These are phyloP conservation scores for Xylariales sp. DNA, from an alignment of 2,329 filamentous ascomycete species.

Conservation along the genomic window DNA sequence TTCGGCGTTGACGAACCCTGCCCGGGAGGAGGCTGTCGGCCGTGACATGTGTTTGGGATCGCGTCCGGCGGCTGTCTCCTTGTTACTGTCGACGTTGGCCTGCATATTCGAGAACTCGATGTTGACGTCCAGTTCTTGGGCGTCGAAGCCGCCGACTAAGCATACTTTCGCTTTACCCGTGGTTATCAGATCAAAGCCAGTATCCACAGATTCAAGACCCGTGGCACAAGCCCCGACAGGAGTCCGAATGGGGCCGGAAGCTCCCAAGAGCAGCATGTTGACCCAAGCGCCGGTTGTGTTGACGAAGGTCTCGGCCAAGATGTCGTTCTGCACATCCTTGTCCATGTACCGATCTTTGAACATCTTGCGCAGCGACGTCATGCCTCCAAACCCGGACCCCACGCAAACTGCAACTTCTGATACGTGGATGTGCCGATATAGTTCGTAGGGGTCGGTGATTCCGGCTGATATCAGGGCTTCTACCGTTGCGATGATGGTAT, in stretches of 20 bases:
- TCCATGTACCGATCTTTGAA: conserved; percentile 27
- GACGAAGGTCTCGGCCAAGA: conserved; percentile 30
- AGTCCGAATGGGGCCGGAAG: conserved; percentile 29
- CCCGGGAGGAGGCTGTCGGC: conserved; percentile 26
- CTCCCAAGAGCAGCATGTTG: conserved; percentile 36
- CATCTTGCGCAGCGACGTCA: conserved; percentile 21
- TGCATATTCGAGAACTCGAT: conserved; percentile 31
- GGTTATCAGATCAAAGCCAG: conserved; percentile 27
- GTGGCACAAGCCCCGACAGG: conserved; percentile 35
- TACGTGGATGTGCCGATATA: conserved; percentile 28
- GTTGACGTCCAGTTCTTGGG: conserved; percentile 25
- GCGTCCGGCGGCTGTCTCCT: conserved; percentile 23
- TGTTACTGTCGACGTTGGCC: conserved; percentile 28
- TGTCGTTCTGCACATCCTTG: conserved; percentile 26
- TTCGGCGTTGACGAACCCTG: conserved; percentile 32
- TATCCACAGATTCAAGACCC: conserved; percentile 30
- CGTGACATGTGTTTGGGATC: conserved; percentile 30
- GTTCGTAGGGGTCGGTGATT: conserved; percentile 25
- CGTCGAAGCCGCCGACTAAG: conserved; percentile 31
- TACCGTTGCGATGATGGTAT: conserved; percentile 23
- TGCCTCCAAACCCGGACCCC: conserved; percentile 27
- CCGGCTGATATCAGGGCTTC: conserved; percentile 31
- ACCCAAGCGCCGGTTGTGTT: conserved; percentile 32
- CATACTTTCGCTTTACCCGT: conserved; percentile 25
- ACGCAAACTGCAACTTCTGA: conserved; percentile 31